Evolutionary conservation across 177 flowering plant genomes (phyloP).

Genomic region (Vitis hybrid): DNA sequence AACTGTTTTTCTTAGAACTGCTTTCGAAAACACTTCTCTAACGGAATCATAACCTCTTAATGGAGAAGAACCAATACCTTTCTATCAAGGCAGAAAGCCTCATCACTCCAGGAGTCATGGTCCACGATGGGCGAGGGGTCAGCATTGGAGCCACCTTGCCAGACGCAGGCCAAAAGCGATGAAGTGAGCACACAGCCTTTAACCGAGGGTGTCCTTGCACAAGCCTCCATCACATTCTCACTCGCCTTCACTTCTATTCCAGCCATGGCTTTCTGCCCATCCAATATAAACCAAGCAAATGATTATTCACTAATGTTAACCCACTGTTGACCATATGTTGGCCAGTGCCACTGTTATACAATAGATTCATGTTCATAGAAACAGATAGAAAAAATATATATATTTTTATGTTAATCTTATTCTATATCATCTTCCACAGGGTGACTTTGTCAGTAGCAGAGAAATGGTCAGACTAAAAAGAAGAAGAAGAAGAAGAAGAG

Average conservation of each 20-base stretch:
- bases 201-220: conserved; percentile 56
- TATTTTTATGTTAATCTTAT: too few relatives aligned
- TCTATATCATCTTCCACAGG: too few relatives aligned
- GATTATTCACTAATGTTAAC: background rate
- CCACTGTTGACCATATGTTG: too few relatives aligned
- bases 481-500: too few relatives aligned
- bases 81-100: conserved; percentile 56
- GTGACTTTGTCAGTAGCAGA: too few relatives aligned
- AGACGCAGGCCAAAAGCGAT: conserved; percentile 67
- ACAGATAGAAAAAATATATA: too few relatives aligned
- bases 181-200: conserved; percentile 70
- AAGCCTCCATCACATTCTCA: conserved; percentile 72
- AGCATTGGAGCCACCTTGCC: conserved; percentile 27
- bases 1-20: too few relatives aligned
- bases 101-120: conserved; percentile 71
- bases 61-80: conserved; percentile 36
- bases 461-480: too few relatives aligned
- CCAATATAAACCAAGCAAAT: background rate
- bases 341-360: too few relatives aligned
- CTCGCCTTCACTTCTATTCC: conserved; percentile 55
- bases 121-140: conserved; percentile 35
- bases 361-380: too few relatives aligned
- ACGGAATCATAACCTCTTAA: too few relatives aligned
- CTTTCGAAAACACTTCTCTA: too few relatives aligned
- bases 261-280: conserved; percentile 60